Evolutionary conservation across 441 rosid species (phyloP).

Genomic region (Cnidoscolus chayamansa): DNA sequence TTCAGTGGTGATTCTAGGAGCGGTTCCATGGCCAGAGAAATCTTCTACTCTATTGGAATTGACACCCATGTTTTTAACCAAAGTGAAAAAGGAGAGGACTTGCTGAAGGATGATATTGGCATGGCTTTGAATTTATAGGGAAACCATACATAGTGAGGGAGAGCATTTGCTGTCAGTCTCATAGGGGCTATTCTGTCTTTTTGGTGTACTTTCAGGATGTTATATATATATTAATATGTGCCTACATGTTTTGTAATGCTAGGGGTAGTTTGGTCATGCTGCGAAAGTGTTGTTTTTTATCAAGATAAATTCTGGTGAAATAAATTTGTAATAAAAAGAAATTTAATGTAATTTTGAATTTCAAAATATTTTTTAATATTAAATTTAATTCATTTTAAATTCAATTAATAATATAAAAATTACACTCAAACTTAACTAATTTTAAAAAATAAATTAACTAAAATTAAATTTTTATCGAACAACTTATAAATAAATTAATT

Average conservation of each 20-base stretch:
- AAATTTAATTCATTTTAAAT: too few relatives aligned
- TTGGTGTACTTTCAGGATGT: not conserved
- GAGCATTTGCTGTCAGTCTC: constrained; percentile 7
- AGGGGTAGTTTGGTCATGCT: constrained; percentile 13
- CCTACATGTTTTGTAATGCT: not conserved
- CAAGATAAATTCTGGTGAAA: too few relatives aligned
- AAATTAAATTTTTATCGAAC: too few relatives aligned
- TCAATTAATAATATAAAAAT: too few relatives aligned
- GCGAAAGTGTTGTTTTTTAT: not conserved
- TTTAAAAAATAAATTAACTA: too few relatives aligned
- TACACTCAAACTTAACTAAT: too few relatives aligned
- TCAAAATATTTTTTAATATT: too few relatives aligned
- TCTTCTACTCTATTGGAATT: constrained; percentile 52
- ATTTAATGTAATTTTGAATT: too few relatives aligned
- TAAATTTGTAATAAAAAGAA: too few relatives aligned
- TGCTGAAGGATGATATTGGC: constrained; percentile 14
- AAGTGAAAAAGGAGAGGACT: not conserved
- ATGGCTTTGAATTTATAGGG: constrained; percentile 38
- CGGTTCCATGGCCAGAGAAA: constrained; percentile 33
- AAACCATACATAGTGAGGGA: not conserved
- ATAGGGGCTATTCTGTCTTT: constrained; percentile 13
- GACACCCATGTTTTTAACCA: constrained; percentile 36
- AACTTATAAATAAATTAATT: too few relatives aligned
- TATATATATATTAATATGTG: not conserved
- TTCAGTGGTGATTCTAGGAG: constrained; percentile 24